phyloP scores from a whole-genome alignment of 2,329 filamentous ascomycete genomes.

The Colletotrichum cereale region DNA sequence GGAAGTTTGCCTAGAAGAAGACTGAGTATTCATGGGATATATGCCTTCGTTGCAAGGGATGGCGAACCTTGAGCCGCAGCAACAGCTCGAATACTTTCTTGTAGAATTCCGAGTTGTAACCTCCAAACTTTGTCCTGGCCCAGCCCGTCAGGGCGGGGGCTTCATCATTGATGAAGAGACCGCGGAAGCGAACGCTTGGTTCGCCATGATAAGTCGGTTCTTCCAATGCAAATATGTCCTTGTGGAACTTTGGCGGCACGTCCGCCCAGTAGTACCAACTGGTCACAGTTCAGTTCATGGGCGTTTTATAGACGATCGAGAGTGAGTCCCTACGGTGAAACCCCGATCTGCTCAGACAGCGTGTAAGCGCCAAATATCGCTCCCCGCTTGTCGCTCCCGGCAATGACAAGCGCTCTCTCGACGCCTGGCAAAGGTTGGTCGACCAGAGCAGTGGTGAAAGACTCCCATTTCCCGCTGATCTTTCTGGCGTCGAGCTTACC shows the following conservation, averaged over 20 bases:
- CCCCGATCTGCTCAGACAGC: slow-evolving; percentile 71
- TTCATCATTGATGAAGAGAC: slow-evolving; percentile 74
- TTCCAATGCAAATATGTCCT: slow-evolving; percentile 62
- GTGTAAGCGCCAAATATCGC: slow-evolving; percentile 71
- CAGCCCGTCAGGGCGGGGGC: slow-evolving; percentile 70
- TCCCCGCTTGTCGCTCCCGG: slow-evolving; percentile 69
- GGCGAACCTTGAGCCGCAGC: slow-evolving; percentile 60
- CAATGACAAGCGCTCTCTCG: slow-evolving; percentile 65
- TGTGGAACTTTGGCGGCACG: slow-evolving; percentile 62
- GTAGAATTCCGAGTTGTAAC: slow-evolving; percentile 70
- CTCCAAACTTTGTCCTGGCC: slow-evolving; percentile 63
- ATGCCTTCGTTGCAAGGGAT: background rate
- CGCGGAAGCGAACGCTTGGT: slow-evolving; percentile 70
- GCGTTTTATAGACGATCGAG: too few species aligned
- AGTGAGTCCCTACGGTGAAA: slow-evolving; percentile 60
- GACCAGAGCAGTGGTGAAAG: slow-evolving; percentile 61
- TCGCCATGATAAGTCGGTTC: slow-evolving; percentile 62
- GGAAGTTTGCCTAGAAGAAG: slow-evolving; percentile 66
- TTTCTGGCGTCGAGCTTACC: slow-evolving; percentile 59
- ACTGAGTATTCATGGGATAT: background rate
- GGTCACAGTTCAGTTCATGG: background rate
- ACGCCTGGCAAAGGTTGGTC: slow-evolving; percentile 60
- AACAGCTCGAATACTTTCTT: slow-evolving; percentile 72
- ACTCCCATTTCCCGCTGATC: slow-evolving; percentile 69
- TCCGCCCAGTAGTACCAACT: slow-evolving; percentile 72